Conservation (phyloP, 1,284 basidiomycete species). For the Spongispora temasekensis region DNA sequence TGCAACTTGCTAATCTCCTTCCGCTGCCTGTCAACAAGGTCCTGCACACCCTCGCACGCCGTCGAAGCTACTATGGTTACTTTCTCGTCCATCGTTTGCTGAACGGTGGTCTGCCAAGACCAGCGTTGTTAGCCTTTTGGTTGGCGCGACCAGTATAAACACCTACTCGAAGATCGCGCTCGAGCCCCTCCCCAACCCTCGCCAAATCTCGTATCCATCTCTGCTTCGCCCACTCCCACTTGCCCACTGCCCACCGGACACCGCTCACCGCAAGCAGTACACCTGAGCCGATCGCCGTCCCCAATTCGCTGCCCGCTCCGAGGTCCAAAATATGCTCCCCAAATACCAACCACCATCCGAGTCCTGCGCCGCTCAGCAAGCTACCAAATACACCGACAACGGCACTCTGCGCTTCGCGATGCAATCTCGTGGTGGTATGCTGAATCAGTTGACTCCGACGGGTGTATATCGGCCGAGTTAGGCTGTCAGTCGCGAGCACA, state of each 20-base stretch:
- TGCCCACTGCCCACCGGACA: slow-evolving; percentile 66
- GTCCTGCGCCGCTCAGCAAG: slow-evolving; percentile 40
- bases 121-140: slow-evolving; percentile 2
- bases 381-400: slow-evolving; percentile 56
- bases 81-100: slow-evolving; percentile 48
- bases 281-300: slow-evolving; percentile 65
- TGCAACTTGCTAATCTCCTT: slow-evolving; percentile 41
- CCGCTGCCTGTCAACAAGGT: slow-evolving; percentile 50
- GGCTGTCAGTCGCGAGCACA: slow-evolving; percentile 47
- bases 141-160: slow-evolving; percentile 1
- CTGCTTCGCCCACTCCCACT: slow-evolving; percentile 72
- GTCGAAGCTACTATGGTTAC: slow-evolving; percentile 45
- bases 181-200: slow-evolving; percentile 68
- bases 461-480: slow-evolving; percentile 56
- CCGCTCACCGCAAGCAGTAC: slow-evolving; percentile 53
- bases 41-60: slow-evolving; percentile 47
- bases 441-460: slow-evolving; percentile 60
- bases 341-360: slow-evolving; percentile 52
- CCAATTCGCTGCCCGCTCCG: slow-evolving; percentile 47
- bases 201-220: slow-evolving; percentile 76
- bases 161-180: slow-evolving; percentile 70
- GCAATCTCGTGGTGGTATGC: slow-evolving; percentile 63
- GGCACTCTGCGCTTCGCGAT: slow-evolving; percentile 64
- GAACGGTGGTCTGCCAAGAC: slow-evolving; percentile 45
- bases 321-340: slow-evolving; percentile 43